Percentiles rank a stretch among this genome's conserved stretches.
phyloP scores from a whole-genome alignment of 768 basidiomycete genomes.

The Sarcodon sp. region DNA sequence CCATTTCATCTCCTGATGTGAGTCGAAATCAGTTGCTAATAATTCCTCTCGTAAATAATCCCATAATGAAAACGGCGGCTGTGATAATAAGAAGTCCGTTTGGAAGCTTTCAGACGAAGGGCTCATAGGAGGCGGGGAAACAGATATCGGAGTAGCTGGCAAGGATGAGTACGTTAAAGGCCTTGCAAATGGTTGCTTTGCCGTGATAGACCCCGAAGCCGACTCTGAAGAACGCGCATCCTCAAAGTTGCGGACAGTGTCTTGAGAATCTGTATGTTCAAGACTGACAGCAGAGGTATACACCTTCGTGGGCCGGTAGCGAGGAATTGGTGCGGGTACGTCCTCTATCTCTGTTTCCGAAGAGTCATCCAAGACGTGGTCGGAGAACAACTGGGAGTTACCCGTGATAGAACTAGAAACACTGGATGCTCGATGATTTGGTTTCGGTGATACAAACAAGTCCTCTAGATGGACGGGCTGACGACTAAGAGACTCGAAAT shows the following conservation, averaged over 20 bases:
- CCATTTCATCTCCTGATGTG: constrained; percentile 89
- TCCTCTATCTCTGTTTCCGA: too few relatives aligned
- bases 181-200: constrained; percentile 3
- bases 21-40: constrained; percentile 87
- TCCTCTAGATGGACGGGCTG: too few relatives aligned
- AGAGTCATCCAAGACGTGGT: too few relatives aligned
- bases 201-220: background rate
- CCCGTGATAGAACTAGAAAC: too few relatives aligned
- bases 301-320: too few relatives aligned
- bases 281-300: background rate
- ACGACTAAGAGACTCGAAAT: background rate
- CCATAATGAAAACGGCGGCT: constrained; percentile 73
- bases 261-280: background rate
- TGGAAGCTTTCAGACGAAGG: constrained; percentile 3
- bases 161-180: constrained; percentile 59
- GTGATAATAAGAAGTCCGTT: constrained; percentile 9
- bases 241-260: background rate
- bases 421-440: too few relatives aligned
- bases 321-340: too few relatives aligned
- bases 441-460: too few relatives aligned
- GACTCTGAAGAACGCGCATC: background rate
- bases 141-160: constrained; percentile 57
- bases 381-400: too few relatives aligned
- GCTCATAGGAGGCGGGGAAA: constrained; percentile 14
- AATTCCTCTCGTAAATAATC: constrained; percentile 86